Percentiles rank a stretch among this genome's conserved stretches.
Evolutionary conservation across 2,329 filamentous ascomycete species (phyloP).

Genomic region (Sphaerulina populicola): DNA sequence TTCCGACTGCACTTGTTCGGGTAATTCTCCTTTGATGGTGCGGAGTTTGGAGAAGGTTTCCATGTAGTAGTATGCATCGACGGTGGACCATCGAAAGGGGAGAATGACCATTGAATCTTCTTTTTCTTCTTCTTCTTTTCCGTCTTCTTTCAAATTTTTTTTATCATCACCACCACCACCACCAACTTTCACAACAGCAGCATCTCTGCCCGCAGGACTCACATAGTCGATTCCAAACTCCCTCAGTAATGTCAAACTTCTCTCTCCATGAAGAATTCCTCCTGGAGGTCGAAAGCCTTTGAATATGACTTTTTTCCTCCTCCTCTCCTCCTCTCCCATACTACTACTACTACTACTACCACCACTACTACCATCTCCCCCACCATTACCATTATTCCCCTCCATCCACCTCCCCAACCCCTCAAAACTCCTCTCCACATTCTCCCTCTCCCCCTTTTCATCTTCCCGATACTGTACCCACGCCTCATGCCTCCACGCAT

Average conservation of each 20-base stretch:
- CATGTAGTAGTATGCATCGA: slow-evolving; percentile 33
- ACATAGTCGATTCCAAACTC: slow-evolving; percentile 29
- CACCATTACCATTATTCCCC: no score
- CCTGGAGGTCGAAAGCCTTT: slow-evolving; percentile 30
- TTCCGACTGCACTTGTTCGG: slow-evolving; percentile 18
- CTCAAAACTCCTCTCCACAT: slow-evolving; percentile 27
- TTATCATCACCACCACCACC: no score
- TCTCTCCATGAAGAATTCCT: slow-evolving; percentile 26
- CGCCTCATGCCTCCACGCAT: slow-evolving; percentile 32
- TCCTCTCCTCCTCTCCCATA: slow-evolving; percentile 7
- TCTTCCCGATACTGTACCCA: slow-evolving; percentile 27
- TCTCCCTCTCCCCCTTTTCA: slow-evolving; percentile 18
- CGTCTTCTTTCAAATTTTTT: no score
- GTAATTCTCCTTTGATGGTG: slow-evolving; percentile 23
- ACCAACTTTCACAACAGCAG: slow-evolving; percentile 18
- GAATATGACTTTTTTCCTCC: slow-evolving; percentile 18
- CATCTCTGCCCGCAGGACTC: slow-evolving; percentile 29
- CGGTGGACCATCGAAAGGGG: slow-evolving; percentile 28
- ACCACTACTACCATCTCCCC: no score
- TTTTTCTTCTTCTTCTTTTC: no score
- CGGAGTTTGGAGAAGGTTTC: slow-evolving; percentile 25
- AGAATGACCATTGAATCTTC: slow-evolving; percentile 22
- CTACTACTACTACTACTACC: no score
- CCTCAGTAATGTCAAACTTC: slow-evolving; percentile 28
- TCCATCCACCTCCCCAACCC: no score